phyloP scores from a whole-genome alignment of 148 eudicot species.

The Cornus florida region DNA sequence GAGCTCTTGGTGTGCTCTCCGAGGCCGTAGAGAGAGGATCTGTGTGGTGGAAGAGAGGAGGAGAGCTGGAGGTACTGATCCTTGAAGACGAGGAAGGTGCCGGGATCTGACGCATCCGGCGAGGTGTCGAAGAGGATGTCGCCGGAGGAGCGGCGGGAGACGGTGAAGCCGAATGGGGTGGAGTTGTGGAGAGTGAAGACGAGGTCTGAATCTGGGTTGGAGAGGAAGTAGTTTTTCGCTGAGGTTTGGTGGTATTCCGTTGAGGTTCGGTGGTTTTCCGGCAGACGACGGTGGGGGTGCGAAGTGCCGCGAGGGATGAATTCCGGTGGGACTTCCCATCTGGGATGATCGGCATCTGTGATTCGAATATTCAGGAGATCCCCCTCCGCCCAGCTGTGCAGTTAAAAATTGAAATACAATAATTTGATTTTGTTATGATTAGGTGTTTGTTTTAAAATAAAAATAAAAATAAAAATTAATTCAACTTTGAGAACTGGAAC shows the following conservation, averaged over 20 bases:
- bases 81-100: constrained; percentile 36
- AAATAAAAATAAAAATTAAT: too few relatives aligned
- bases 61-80: constrained; percentile 46
- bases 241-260: constrained; percentile 3
- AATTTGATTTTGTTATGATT: too few relatives aligned
- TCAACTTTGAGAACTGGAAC: too few relatives aligned
- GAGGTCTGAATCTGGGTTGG: constrained; percentile 10
- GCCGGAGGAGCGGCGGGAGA: constrained; percentile 17
- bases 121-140: constrained; percentile 38
- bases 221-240: not conserved
- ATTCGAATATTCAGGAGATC: constrained; percentile 40
- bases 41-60: constrained; percentile 32
- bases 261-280: not conserved
- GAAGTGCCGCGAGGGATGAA: constrained; percentile 18
- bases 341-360: constrained; percentile 35
- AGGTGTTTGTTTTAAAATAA: too few relatives aligned
- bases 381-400: constrained; percentile 37
- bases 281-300: too few relatives aligned
- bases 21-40: constrained; percentile 46
- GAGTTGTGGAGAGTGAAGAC: constrained; percentile 13
- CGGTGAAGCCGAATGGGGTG: constrained; percentile 12
- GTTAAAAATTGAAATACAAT: too few relatives aligned
- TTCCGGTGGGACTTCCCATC: constrained; percentile 48
- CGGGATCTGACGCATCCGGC: constrained; percentile 16
- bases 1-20: constrained; percentile 53